These are phyloP conservation scores for Phytophthora crassamura DNA, from an alignment of 352 stramenopile species.

Conservation along the genomic window DNA sequence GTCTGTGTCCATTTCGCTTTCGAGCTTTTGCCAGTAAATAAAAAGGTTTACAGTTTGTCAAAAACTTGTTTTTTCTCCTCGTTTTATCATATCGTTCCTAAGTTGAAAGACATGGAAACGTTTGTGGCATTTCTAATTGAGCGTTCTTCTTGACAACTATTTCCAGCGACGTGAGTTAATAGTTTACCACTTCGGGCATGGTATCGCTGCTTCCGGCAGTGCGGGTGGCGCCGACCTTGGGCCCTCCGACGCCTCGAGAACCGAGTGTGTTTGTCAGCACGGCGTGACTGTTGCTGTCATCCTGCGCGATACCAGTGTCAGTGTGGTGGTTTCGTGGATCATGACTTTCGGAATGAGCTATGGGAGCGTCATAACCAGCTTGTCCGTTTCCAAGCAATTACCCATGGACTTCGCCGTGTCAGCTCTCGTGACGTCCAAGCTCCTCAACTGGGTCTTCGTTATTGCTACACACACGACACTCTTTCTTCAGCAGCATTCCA, in stretches of 20 bases:
- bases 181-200: too few relatives aligned
- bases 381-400: neutral
- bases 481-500: neutral
- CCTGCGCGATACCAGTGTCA: constrained; percentile 9
- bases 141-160: too few relatives aligned
- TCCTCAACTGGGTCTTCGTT: constrained; percentile 4
- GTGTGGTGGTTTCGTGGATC: constrained; percentile 20
- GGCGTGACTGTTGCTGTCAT: neutral
- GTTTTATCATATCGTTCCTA: too few relatives aligned
- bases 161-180: too few relatives aligned
- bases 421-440: neutral
- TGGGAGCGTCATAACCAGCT: constrained; percentile 19
- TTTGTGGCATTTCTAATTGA: neutral
- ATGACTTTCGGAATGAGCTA: constrained; percentile 16
- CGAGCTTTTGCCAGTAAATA: constrained; percentile 37
- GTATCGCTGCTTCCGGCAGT: too few relatives aligned
- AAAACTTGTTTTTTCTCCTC: neutral
- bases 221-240: neutral
- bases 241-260: neutral
- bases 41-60: constrained; percentile 12
- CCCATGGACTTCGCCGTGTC: constrained; percentile 8
- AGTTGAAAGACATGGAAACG: too few relatives aligned
- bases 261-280: neutral
- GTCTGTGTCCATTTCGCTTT: constrained; percentile 33
- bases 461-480: neutral